Evolutionary conservation across 78 protist species (phyloP), one percentile per base, ranked within the genome.

Genomic region (Capsaspora owczarzaki): DNA sequence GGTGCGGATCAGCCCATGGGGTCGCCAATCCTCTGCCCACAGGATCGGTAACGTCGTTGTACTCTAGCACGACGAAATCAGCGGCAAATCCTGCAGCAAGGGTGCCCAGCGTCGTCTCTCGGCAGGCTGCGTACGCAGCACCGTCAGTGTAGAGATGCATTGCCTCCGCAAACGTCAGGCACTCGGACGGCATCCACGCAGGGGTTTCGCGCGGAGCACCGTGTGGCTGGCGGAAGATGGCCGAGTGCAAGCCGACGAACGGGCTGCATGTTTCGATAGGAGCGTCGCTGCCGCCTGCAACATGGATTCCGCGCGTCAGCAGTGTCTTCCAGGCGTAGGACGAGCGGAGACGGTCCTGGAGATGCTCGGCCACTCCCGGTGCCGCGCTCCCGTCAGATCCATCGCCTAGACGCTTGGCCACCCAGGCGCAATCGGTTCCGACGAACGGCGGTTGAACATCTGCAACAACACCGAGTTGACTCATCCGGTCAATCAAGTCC

Each of bases 281-380:
- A 10, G 66, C 66, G 66, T 56, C 66, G 4, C 33, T 25, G 20
- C 66, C 66, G n/a, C 66, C 66, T 4, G 66, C 66, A 12, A 56
- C 66, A 10, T 4, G 10, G 14, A 56, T 56, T 2, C 66, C 66
- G 33, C 25, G 66, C 66, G 14, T 56, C 66, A 25, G 8, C 66
- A 56, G 14, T 56, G 66, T 56, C 66, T 56, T 56, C 66, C 66
- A 56, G 33, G 66, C 66, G 66, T 56, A 56, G 14, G n/a, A 56
- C 8, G 66, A 16, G 66, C 66, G 66, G 66, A 16, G 66, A 25
- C 66, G 4, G 2, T 56, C n/a, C n/a, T n/a, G n/a, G n/a, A n/a
- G n/a, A n/a, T n/a, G n/a, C n/a, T n/a, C n/a, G n/a, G n/a, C n/a
- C n/a, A n/a, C n/a, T n/a, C n/a, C n/a, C n/a, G n/a, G n/a, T n/a